phyloP scores from a whole-genome alignment of 2,329 filamentous ascomycete species.

The Fusarium fujikuroi region DNA sequence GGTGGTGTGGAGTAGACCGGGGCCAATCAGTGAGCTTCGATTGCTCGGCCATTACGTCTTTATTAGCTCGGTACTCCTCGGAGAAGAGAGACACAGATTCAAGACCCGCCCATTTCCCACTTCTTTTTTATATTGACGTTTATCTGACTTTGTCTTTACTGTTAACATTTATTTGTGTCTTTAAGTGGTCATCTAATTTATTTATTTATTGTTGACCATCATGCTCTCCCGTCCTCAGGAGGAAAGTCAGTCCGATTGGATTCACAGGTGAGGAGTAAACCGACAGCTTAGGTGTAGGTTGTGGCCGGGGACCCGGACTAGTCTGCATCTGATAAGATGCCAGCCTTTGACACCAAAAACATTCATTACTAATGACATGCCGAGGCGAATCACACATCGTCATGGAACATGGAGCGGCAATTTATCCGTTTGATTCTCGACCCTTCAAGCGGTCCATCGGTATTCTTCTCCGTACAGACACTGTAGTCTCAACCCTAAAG shows the following conservation, averaged over 20 bases:
- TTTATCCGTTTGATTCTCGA: constrained; percentile 1
- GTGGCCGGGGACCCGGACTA: constrained; percentile 18
- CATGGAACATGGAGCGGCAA: constrained; percentile 8
- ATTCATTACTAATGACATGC: constrained; percentile 30
- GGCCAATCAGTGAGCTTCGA: constrained; percentile 42
- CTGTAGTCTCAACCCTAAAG: constrained; percentile 13
- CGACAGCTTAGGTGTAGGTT: constrained; percentile 6
- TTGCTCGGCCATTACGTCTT: constrained; percentile 49
- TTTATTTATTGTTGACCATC: accelerated
- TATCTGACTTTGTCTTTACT: neutral
- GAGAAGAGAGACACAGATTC: constrained; percentile 36
- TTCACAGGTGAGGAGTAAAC: constrained; percentile 6
- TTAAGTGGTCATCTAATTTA: too few relatives aligned
- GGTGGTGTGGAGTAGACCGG: constrained; percentile 19
- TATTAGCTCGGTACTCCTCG: constrained; percentile 45
- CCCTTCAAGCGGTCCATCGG: constrained; percentile 6
- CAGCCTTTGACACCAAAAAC: constrained; percentile 12
- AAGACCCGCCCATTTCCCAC: constrained; percentile 19
- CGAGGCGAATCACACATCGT: constrained; percentile 27
- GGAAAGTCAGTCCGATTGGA: neutral
- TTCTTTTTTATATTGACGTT: constrained; percentile 1
- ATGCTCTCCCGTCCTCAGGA: neutral
- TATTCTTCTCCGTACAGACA: constrained; percentile 14
- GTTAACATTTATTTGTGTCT: too few relatives aligned
- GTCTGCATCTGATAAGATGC: constrained; percentile 40